A percentile compares a stretch with the other conserved stretches of the same genome.
phyloP scores from a whole-genome alignment of 495 filamentous ascomycete genomes.

The Penicillium bovifimosum region DNA sequence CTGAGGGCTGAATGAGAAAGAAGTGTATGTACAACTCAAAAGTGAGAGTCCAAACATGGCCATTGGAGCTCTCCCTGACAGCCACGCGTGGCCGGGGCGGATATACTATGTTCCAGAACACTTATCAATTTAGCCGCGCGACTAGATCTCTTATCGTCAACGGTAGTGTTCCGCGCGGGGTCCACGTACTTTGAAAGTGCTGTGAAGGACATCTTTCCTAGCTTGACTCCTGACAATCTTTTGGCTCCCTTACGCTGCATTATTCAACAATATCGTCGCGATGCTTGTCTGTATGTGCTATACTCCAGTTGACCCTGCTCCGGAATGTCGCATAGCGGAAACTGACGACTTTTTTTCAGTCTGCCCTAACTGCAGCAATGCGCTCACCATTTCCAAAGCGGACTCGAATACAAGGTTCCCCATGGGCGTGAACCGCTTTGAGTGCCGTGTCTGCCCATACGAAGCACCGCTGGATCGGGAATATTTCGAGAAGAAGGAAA shows the following conservation, averaged over 20 bases:
- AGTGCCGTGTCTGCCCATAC: constrained; percentile 93
- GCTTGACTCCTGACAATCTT: neutral
- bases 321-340: neutral
- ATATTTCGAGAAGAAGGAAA: constrained; percentile 66
- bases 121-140: constrained; percentile 23
- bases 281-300: constrained; percentile 41
- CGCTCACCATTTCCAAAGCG: constrained; percentile 65
- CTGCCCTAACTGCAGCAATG: constrained; percentile 89
- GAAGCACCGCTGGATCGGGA: constrained; percentile 66
- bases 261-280: constrained; percentile 1
- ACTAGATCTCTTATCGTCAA: constrained; percentile 13
- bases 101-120: constrained; percentile 14
- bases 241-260: neutral
- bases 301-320: neutral
- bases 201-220: neutral
- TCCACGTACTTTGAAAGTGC: too few species aligned
- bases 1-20: neutral
- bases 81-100: constrained; percentile 12
- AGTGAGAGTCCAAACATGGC: constrained; percentile 3
- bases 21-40: constrained; percentile 17
- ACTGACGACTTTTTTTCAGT: constrained; percentile 48
- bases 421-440: constrained; percentile 63
- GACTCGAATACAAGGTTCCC: constrained; percentile 41
- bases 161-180: constrained; percentile 4
- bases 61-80: constrained; percentile 13